A percentile compares a stretch with the other conserved stretches of the same genome.
Conservation (phyloP, 2,329 filamentous ascomycete species). For the Aspergillus quadrilineatus region DNA sequence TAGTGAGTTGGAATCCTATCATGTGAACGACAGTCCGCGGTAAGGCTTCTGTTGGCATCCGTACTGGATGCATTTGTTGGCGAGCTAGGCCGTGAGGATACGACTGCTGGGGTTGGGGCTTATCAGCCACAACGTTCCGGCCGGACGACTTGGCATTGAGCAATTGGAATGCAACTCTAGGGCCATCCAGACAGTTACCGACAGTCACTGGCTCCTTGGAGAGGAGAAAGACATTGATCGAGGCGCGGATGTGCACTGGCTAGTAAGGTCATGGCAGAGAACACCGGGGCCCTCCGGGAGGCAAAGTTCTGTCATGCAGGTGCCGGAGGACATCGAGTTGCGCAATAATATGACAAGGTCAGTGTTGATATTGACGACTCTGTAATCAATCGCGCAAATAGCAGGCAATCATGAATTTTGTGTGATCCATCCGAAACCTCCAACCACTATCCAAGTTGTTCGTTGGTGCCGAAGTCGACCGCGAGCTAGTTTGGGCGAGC, state of each 20-base stretch:
- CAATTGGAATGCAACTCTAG: slow-evolving; percentile 26
- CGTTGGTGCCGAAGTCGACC: slow-evolving; percentile 57
- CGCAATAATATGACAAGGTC: slow-evolving; percentile 42
- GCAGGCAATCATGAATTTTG: slow-evolving; percentile 52
- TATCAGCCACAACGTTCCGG: slow-evolving; percentile 51
- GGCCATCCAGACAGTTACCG: slow-evolving; percentile 21
- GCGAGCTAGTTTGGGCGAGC: slow-evolving; percentile 26
- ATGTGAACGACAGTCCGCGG: slow-evolving; percentile 48
- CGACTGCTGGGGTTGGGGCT: slow-evolving; percentile 51
- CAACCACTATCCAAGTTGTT: slow-evolving; percentile 48
- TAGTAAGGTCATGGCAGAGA: slow-evolving; percentile 57
- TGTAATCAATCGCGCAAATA: slow-evolving; percentile 57
- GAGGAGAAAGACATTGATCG: slow-evolving; percentile 54
- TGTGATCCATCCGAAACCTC: slow-evolving; percentile 47
- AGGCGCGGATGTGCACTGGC: slow-evolving; percentile 63
- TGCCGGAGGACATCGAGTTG: slow-evolving; percentile 41
- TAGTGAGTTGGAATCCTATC: slow-evolving; percentile 34
- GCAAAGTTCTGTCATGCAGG: slow-evolving; percentile 52
- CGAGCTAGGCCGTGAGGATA: slow-evolving; percentile 50
- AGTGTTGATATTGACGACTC: slow-evolving; percentile 59
- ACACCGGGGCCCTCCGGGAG: slow-evolving; percentile 54
- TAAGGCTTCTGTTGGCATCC: slow-evolving; percentile 54
- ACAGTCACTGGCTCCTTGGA: slow-evolving; percentile 48
- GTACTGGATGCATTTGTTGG: slow-evolving; percentile 51
- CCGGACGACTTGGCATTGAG: slow-evolving; percentile 45